Evolutionary conservation across 352 stramenopile species (phyloP).

Genomic region (Pythium guiyangense): DNA sequence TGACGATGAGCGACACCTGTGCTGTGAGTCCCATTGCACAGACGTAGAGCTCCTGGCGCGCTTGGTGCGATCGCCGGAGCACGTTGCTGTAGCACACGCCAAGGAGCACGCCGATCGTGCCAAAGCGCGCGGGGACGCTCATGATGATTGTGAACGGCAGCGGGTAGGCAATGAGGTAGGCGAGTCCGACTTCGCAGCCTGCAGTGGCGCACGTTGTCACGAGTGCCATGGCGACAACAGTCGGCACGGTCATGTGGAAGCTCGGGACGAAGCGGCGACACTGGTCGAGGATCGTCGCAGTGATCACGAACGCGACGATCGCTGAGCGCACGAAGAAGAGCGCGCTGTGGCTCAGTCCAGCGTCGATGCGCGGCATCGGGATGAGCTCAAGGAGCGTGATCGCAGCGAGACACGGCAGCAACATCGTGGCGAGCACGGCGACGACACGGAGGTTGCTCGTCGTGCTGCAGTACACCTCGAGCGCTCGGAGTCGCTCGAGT

Average conservation of each 20-base stretch:
- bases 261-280: conserved; percentile 14
- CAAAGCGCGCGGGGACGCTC: neutral
- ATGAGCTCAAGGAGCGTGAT: conserved; percentile 18
- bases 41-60: conserved; percentile 11
- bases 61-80: neutral
- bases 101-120: conserved; percentile 1
- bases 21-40: neutral
- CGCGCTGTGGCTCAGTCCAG: conserved; percentile 12
- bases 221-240: conserved; percentile 11
- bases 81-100: neutral
- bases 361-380: conserved; percentile 13
- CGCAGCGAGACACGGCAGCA: conserved; percentile 13
- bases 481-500: neutral
- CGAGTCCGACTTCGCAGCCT: conserved; percentile 5
- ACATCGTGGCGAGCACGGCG: neutral
- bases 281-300: conserved; percentile 17
- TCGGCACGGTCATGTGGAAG: conserved; percentile 1
- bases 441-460: conserved; percentile 1
- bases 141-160: conserved; percentile 24
- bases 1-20: conserved; percentile 15
- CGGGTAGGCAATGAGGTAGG: conserved; percentile 18
- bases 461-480: neutral
- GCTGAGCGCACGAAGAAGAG: conserved; percentile 19
- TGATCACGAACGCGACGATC: conserved; percentile 15
- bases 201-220: conserved; percentile 10